A percentile compares a stretch with the other conserved stretches of the same genome.
Conservation (phyloP, 2,329 filamentous ascomycete species). For the Ophiostoma tasmaniense region DNA sequence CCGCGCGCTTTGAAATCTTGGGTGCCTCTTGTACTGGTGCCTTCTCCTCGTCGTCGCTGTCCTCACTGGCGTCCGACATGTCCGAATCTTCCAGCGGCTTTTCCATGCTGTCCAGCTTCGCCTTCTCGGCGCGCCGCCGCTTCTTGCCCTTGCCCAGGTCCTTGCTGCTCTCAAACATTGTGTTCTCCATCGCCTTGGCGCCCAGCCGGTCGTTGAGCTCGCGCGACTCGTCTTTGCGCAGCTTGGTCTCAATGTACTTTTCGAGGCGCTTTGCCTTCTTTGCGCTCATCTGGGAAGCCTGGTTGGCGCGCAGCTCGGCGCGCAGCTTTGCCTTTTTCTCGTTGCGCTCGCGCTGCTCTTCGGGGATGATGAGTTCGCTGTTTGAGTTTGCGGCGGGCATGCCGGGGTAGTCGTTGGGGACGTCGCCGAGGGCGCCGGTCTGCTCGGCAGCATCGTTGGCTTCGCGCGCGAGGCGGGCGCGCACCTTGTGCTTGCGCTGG, state of each 20-base stretch:
- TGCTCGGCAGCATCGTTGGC: conserved; percentile 30
- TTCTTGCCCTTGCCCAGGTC: conserved; percentile 64
- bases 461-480: conserved; percentile 48
- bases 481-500: conserved; percentile 59
- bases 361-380: conserved; percentile 41
- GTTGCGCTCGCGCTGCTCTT: conserved; percentile 40
- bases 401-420: not conserved
- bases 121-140: conserved; percentile 61
- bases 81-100: conserved; percentile 27
- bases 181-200: conserved; percentile 71
- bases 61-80: conserved; percentile 26
- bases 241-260: conserved; percentile 75
- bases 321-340: conserved; percentile 48
- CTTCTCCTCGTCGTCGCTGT: conserved; percentile 28
- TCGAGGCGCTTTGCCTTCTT: conserved; percentile 60
- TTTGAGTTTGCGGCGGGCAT: conserved; percentile 41
- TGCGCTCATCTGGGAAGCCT: conserved; percentile 44
- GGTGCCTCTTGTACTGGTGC: not conserved
- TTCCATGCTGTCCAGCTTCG: conserved; percentile 43
- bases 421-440: not conserved
- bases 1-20: not conserved
- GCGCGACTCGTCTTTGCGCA: conserved; percentile 87
- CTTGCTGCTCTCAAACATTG: conserved; percentile 67
- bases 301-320: conserved; percentile 37
- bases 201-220: conserved; percentile 77